Evolutionary conservation across 305 asterid genomes (phyloP).

Genomic region (Withania somnifera): DNA sequence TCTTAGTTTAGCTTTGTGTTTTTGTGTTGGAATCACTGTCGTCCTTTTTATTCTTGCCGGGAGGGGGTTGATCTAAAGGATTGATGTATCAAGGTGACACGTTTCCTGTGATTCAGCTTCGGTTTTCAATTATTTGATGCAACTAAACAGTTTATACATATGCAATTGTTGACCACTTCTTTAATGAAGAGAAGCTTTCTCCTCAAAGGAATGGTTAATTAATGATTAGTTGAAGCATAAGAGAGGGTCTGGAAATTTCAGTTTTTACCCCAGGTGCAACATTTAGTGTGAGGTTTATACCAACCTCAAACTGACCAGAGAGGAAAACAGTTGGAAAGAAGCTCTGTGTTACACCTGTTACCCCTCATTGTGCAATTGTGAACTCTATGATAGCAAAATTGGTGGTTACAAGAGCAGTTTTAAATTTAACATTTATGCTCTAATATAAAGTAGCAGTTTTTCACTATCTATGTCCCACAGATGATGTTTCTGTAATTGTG

Average conservation of each 20-base stretch:
- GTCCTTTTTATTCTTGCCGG: background rate
- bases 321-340: background rate
- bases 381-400: background rate
- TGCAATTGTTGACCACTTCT: background rate
- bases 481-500: background rate
- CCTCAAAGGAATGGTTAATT: background rate
- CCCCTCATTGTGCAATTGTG: background rate
- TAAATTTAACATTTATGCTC: background rate
- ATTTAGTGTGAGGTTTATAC: background rate
- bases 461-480: background rate
- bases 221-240: background rate
- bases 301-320: background rate
- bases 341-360: background rate
- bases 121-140: background rate
- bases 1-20: background rate
- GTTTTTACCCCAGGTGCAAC: background rate
- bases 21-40: background rate
- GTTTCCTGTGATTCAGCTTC: background rate
- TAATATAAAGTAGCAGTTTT: background rate
- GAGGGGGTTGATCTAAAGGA: background rate
- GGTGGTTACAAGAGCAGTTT: background rate
- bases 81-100: background rate
- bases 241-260: background rate
- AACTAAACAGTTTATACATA: background rate
- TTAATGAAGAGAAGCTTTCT: background rate